Evolutionary conservation across 106 monocot genomes (phyloP).

Genomic region (Amphibolis antarctica): DNA sequence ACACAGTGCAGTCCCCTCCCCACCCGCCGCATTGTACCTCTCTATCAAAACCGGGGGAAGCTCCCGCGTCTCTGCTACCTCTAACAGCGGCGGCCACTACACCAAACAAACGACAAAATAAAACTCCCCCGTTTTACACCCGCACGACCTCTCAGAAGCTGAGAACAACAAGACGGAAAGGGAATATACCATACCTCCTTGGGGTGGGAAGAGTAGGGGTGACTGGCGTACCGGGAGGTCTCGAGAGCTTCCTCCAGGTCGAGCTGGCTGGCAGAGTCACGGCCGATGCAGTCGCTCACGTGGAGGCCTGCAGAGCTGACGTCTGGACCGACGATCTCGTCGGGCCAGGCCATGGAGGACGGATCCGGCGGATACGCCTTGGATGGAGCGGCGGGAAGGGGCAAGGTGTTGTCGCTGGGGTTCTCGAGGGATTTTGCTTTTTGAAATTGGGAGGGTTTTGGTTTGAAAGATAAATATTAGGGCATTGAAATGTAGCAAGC

Average conservation of each 20-base stretch:
- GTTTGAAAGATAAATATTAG: too few species aligned
- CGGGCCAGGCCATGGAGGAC: conserved; percentile 58
- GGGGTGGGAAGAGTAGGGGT: conserved; percentile 60
- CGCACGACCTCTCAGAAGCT: neutral
- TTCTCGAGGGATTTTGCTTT: too few species aligned
- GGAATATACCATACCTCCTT: conserved; percentile 24
- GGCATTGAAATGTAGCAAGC: too few species aligned
- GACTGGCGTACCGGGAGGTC: conserved; percentile 72
- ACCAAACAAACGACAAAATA: conserved; percentile 4
- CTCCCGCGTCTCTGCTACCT: conserved; percentile 64
- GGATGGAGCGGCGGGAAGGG: too few species aligned
- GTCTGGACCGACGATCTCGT: conserved; percentile 75
- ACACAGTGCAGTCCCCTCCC: conserved; percentile 96
- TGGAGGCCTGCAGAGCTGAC: conserved; percentile 72
- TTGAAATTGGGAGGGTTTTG: too few species aligned
- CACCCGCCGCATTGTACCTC: conserved; percentile 71
- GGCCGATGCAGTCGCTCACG: conserved; percentile 74
- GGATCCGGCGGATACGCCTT: too few species aligned
- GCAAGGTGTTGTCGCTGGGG: too few species aligned
- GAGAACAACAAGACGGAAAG: neutral
- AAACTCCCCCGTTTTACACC: neutral
- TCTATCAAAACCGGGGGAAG: conserved; percentile 67
- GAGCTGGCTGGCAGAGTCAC: conserved; percentile 51
- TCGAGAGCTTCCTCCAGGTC: conserved; percentile 91
- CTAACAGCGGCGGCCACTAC: conserved; percentile 85